phyloP scores from a whole-genome alignment of 148 eudicot species.

The Cornus florida region DNA sequence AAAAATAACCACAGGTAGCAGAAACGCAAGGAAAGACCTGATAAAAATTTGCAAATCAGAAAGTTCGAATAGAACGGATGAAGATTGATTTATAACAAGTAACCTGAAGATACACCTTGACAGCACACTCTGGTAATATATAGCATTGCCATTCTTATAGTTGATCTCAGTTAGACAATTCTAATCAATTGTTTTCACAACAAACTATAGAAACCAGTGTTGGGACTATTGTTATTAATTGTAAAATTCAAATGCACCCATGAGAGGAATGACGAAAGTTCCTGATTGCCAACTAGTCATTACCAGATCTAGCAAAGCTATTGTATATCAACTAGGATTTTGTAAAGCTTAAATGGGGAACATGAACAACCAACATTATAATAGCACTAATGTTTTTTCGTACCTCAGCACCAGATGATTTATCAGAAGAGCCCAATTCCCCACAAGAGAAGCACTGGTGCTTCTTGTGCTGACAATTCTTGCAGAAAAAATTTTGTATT shows the following conservation, averaged over 20 bases:
- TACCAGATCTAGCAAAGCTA: not conserved
- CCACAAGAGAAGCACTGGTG: slow-evolving; percentile 94
- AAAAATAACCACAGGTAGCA: slow-evolving; percentile 91
- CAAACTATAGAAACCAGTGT: not conserved
- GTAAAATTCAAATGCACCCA: not conserved
- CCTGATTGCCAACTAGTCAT: not conserved
- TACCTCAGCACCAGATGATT: slow-evolving; percentile 71
- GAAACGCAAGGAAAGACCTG: slow-evolving; percentile 89
- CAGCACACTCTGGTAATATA: not conserved
- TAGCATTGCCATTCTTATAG: not conserved
- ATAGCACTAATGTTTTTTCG: not conserved
- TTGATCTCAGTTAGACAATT: not conserved
- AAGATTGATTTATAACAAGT: not conserved
- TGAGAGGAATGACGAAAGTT: not conserved
- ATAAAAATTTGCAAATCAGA: slow-evolving; percentile 8
- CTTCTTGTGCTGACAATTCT: slow-evolving; percentile 64
- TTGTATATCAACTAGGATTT: not conserved
- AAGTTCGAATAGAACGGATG: not conserved
- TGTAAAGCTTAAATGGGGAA: slow-evolving; percentile 2
- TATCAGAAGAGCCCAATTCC: slow-evolving; percentile 86
- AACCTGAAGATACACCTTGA: not conserved
- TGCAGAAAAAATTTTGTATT: slow-evolving; percentile 51
- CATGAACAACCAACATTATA: slow-evolving; percentile 1
- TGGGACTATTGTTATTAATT: not conserved
- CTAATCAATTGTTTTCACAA: not conserved